Base-by-base conservation (phyloP, 108 stramenopile genomes). In the Aurantiochytrium sp. region DNA sequence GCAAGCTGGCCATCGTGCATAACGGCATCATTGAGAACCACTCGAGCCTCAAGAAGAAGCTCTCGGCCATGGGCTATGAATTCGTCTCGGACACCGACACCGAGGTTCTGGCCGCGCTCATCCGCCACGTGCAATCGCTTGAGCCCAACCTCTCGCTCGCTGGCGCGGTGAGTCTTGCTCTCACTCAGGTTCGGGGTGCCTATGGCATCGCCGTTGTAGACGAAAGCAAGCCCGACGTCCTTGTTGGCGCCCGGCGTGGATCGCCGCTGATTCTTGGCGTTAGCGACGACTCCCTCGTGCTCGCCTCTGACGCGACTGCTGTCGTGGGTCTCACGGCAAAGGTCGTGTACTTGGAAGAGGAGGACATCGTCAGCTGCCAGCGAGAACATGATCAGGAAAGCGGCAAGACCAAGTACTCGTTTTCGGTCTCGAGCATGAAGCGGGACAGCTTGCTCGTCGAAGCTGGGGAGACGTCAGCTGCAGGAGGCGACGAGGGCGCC, bases 21-120 rank as follows among this genome's bases (percentile, higher is more conserved):
- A 99, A 99, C 90, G 99, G 99, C 42, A 98, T 97, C n/a, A 93
- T 99, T 83, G 98, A 96, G 90, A 99, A 99, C 90, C 92, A 97
- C 83, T 95, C 96, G 72, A 96, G 96, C 60, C 91, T 99, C n/a
- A 93, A 97, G 59, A 92, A 95, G 12, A 95, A 96, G 89, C 95
- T 99, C 76, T 14, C 87, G 28, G 93, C 96, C 87, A 87, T 89
- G 60, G 89, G 88, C 44, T 95, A 98, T 76, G 73, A 76, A 23
- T 99, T 99, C 91, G 91, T 90, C 35, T 94, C 95, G 71, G 97
- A 99, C 90, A 99, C 99, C 0, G 99, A 99, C 94, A 98, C 98
- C 28, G 99, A 99, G 94, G 98, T 99, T 60, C 98, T 99, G 90
- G 98, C 95, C 58, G 97, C 98, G 88, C 90, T 99, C 19, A 96